Evolutionary conservation across 164 flowering plant genomes (phyloP), one percentile per base, ranked within the genome.

Genomic region (Liriodendron chinense): DNA sequence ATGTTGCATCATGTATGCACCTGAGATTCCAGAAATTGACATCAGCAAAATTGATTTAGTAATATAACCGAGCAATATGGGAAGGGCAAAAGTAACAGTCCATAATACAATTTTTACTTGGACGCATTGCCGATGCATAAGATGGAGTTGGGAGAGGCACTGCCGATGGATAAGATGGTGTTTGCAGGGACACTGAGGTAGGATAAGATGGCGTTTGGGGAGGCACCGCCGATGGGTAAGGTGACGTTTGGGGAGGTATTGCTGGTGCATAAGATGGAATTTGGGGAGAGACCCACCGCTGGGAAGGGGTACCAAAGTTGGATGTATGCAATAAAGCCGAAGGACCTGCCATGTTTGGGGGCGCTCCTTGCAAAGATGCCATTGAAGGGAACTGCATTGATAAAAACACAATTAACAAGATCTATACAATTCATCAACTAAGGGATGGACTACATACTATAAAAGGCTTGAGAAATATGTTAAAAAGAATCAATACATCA

Each of bases 321-420:
- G 88, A 59, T 74, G 79, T 76, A 24, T 73, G 91, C 73, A 74
- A 3, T 62, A 87, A 69, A 69, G 47, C 20, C 20, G 34, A 86
- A 22, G 72, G 22, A 68, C 86, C 69, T 64, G 80, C 77, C 65
- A 80, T 23, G 75, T 78, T 87, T 78, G 90, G 89, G 68, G 86
- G 68, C 23, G 88, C 87, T 74, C 87, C 86, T 78, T 86, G 90
- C 80, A 91, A 78, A 53, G 92, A 73, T 63, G 82, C 57, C 91
- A 91, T 81, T 59, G 91, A 86, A 63, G 89, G 92, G 77, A 87
- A 89, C 94, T 91, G 81, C 86, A 86, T 22, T 64, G 59, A 66
- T 48, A 76, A 72, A 48, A 18, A 74, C 34, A 20, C 22, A 28
- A 25, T 12, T 49, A 59, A 65, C 13, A 26, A 13, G n/a, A 67